These are phyloP conservation scores for Scheffersomyces amazonensis DNA, from an alignment of 805 yeast genomes.

Conservation along the genomic window DNA sequence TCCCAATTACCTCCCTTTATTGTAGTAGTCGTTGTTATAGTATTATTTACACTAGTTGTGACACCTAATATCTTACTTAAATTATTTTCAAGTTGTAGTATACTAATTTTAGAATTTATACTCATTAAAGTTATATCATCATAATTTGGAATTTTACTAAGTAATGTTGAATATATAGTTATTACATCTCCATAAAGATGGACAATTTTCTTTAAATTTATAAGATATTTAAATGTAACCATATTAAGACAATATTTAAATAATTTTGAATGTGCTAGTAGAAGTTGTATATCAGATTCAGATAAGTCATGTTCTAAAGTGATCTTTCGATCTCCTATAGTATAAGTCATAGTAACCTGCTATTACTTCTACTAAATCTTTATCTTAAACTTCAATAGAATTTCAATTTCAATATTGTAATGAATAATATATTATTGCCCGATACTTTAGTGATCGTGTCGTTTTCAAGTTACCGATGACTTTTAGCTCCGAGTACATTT, in stretches of 20 bases:
- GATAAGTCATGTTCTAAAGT: slow-evolving; percentile 17
- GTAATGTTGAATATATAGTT: slow-evolving; percentile 37
- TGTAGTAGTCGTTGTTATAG: slow-evolving; percentile 3
- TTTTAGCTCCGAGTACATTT: no score
- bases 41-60: slow-evolving; percentile 6
- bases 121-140: slow-evolving; percentile 39
- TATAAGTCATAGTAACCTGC: slow-evolving; percentile 43
- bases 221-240: slow-evolving; percentile 22
- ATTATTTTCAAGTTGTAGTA: slow-evolving; percentile 28
- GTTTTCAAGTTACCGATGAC: no score
- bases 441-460: no score
- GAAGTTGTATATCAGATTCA: slow-evolving; percentile 22
- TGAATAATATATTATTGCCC: no score
- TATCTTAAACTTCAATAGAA: no score
- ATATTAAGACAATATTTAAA: slow-evolving; percentile 34
- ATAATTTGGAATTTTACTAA: slow-evolving; percentile 36
- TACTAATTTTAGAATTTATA: slow-evolving; percentile 12
- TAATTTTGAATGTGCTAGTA: slow-evolving; percentile 24
- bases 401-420: no score
- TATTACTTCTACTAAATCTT: no score
- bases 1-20: slow-evolving; percentile 18
- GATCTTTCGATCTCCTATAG: slow-evolving; percentile 33
- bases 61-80: slow-evolving; percentile 26
- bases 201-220: slow-evolving; percentile 27
- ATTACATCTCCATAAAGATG: slow-evolving; percentile 36